Conservation (phyloP, 1,139 yeast genomes). For the Yamadazyma dushanensis region DNA sequence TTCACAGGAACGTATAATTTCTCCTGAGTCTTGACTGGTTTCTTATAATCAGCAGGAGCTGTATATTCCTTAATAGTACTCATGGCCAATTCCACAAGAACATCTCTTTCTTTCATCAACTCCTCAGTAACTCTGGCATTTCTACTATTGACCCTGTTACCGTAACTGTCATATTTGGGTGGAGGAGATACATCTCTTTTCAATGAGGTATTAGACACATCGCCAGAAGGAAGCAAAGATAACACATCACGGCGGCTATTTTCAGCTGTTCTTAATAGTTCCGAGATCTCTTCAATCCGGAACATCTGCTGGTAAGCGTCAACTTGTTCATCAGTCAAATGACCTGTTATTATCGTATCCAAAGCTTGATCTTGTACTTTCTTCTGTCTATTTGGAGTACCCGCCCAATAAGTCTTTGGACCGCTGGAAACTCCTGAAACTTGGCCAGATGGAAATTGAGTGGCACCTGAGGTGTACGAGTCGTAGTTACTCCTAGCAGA, state of each 20-base stretch:
- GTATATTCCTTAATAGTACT: conserved; percentile 72
- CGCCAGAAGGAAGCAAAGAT: conserved; percentile 37
- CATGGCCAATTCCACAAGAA: conserved; percentile 71
- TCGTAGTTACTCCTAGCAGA: conserved; percentile 3
- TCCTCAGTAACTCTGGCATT: conserved; percentile 62
- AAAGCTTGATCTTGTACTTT: conserved; percentile 30
- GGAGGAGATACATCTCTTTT: conserved; percentile 86
- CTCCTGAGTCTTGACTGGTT: conserved; percentile 68
- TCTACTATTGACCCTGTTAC: conserved; percentile 83
- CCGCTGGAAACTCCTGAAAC: neutral
- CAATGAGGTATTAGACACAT: conserved; percentile 25
- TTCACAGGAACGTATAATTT: conserved; percentile 83
- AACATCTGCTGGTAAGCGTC: conserved; percentile 76
- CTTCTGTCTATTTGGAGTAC: conserved; percentile 33
- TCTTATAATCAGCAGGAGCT: conserved; percentile 81
- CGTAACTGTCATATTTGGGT: conserved; percentile 80
- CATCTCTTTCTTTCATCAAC: conserved; percentile 78
- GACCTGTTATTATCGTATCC: conserved; percentile 47
- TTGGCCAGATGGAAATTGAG: conserved; percentile 1
- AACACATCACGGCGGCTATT: conserved; percentile 49
- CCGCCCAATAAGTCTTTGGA: conserved; percentile 44
- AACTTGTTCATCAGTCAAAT: conserved; percentile 80
- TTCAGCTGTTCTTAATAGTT: conserved; percentile 46
- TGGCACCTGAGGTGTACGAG: conserved; percentile 4
- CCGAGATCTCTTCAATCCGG: conserved; percentile 75